Conservation (phyloP, 495 filamentous ascomycete species). For the Aspergillus biplanus region DNA sequence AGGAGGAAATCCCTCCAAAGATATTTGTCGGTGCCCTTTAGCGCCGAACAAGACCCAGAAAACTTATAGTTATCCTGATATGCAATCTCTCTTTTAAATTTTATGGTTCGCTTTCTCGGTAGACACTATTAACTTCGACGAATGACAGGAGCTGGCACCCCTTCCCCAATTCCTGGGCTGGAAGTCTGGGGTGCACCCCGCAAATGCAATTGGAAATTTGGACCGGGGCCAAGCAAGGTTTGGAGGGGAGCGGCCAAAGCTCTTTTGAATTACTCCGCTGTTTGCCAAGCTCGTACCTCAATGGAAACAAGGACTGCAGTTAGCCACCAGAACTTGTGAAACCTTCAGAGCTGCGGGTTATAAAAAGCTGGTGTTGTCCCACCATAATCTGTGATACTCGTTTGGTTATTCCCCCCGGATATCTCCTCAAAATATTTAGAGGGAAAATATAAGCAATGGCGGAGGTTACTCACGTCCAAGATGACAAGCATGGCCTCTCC, state of each 20-base stretch:
- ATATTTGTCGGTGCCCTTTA: background rate
- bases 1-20: slow-evolving; percentile 11
- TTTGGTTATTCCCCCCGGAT: background rate
- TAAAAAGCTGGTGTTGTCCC: slow-evolving; percentile 10
- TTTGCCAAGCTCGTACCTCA: background rate
- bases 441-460: slow-evolving; percentile 5
- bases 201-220: slow-evolving; percentile 4
- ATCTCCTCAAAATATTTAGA: background rate
- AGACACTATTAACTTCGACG: background rate
- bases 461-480: background rate
- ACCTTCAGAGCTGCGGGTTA: background rate
- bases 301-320: slow-evolving; percentile 4
- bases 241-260: background rate
- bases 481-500: slow-evolving; percentile 17
- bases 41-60: no score
- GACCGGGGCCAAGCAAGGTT: background rate
- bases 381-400: background rate
- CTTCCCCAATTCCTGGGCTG: background rate
- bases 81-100: no score
- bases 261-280: background rate
- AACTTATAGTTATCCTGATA: no score
- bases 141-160: background rate
- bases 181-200: slow-evolving; percentile 12
- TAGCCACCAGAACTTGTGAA: slow-evolving; percentile 2
- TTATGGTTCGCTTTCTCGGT: no score